Evolutionary conservation across 1,284 basidiomycete species (phyloP).

Genomic region (Neolentinus lepideus): DNA sequence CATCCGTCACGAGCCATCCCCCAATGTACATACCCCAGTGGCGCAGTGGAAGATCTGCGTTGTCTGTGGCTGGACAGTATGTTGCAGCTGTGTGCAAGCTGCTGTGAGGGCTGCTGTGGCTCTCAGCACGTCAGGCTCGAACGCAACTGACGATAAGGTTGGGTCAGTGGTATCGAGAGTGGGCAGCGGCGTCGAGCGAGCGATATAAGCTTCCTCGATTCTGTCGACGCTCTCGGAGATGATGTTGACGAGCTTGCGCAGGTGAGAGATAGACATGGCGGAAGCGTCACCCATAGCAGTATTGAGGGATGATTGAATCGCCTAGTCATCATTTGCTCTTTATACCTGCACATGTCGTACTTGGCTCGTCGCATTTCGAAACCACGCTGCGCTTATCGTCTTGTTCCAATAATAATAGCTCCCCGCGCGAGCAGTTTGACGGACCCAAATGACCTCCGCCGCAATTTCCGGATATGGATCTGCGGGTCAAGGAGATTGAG

Average conservation of each 20-base stretch:
- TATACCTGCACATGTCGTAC: no score
- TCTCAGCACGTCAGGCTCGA: not conserved
- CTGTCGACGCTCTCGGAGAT: not conserved
- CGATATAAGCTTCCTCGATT: not conserved
- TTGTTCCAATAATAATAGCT: not conserved
- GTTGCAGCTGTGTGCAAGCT: not conserved
- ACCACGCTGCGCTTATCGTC: not conserved
- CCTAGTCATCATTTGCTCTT: no score
- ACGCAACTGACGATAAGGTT: not conserved
- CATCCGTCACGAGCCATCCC: not conserved
- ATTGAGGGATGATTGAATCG: no score
- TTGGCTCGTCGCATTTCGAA: not conserved
- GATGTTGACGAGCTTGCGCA: not conserved
- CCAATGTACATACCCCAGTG: not conserved
- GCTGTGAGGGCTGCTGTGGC: not conserved
- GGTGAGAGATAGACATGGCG: not conserved
- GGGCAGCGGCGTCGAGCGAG: not conserved
- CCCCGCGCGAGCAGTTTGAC: no score
- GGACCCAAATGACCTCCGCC: no score
- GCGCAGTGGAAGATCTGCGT: not conserved
- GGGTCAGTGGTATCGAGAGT: not conserved
- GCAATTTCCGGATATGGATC: no score
- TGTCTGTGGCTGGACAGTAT: constrained; percentile 1
- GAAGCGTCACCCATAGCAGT: not conserved
- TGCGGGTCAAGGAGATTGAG: no score